Base-by-base conservation (phyloP, 139 green algal genomes). In the Picochlorum sp. region DNA sequence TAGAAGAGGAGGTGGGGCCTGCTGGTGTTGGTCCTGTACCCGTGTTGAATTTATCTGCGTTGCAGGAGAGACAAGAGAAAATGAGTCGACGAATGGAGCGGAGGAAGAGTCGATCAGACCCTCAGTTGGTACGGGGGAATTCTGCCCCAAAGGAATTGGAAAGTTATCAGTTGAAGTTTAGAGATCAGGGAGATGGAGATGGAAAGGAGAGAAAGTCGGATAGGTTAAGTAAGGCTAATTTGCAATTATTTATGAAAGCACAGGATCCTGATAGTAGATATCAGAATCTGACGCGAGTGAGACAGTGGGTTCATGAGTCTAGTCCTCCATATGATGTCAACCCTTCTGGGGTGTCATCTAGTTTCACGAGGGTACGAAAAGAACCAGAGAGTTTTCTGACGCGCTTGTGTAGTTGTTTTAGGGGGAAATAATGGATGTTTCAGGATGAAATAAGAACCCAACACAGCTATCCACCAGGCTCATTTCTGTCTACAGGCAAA, bases 321-420 rank as follows among this genome's bases (percentile, higher is more conserved):
- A 64, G 71, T 1, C 71, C 71, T 21, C 71, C 71, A 6, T 77
- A 77, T 65, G 68, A 77, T 49, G 38, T 44, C 6, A 23, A 60
- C 8, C 64, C 64, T 49, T 71, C 64, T 32, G 45, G 64, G 24
- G 64, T 41, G 34, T 41, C 34, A 41, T 41, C 34, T 41, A 41
- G 7, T 41, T 41, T 41, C 34, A 41, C 34, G 34, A 41, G 64
- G 15, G 50, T 71, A 11, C 23, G 21, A 59, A 59, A 11, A 21
- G 47, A 21, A 13, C 47, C 47, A 24, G n/a, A 26, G 15, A 15
- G 16, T 20, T 54, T 41, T 41, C 6, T 41, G 34, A 13, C 6
- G 34, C 34, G 34, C 34, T 41, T 41, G 34, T 41, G 34, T 41
- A 41, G 34, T 11, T 41, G 34, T 41, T 41, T 41, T 41, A 41